These are phyloP conservation scores for Rutstroemia sp. DNA, from an alignment of 2,329 filamentous ascomycete species.

Conservation along the genomic window DNA sequence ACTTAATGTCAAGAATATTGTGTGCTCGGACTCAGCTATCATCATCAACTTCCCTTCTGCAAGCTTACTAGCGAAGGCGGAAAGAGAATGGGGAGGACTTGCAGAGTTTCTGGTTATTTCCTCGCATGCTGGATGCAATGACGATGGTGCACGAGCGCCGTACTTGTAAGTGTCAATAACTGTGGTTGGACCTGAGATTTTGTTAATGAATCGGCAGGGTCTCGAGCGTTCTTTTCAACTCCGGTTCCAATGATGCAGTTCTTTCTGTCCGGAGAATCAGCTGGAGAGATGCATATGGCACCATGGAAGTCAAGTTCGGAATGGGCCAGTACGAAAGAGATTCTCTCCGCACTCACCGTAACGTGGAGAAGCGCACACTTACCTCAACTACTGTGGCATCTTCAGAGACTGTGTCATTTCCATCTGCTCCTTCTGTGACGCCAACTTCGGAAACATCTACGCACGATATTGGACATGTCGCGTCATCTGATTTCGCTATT, in stretches of 20 bases:
- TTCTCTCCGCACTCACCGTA: conserved; percentile 6
- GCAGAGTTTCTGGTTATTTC: conserved; percentile 3
- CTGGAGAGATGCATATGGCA: conserved; percentile 14
- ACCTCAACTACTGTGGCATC: background rate
- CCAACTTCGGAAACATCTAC: background rate
- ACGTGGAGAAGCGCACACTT: background rate
- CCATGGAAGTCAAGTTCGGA: conserved; percentile 16
- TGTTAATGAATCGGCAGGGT: background rate
- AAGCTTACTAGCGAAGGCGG: background rate
- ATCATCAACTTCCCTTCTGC: background rate
- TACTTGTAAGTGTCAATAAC: conserved; percentile 3
- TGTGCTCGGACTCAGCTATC: conserved; percentile 12
- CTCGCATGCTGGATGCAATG: conserved; percentile 5
- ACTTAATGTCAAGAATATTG: conserved; percentile 2
- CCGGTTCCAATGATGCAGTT: background rate
- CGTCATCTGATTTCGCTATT: background rate
- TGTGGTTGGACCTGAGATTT: background rate
- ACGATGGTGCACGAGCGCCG: background rate
- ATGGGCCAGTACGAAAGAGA: conserved; percentile 6
- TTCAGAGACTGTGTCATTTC: background rate
- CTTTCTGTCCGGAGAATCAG: conserved; percentile 7
- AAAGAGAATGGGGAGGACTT: conserved; percentile 1
- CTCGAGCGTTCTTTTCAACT: background rate
- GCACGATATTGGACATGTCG: background rate
- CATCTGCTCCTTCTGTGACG: background rate